Conservation (phyloP, 306 rosid genomes). For the Vigna hirtella region DNA sequence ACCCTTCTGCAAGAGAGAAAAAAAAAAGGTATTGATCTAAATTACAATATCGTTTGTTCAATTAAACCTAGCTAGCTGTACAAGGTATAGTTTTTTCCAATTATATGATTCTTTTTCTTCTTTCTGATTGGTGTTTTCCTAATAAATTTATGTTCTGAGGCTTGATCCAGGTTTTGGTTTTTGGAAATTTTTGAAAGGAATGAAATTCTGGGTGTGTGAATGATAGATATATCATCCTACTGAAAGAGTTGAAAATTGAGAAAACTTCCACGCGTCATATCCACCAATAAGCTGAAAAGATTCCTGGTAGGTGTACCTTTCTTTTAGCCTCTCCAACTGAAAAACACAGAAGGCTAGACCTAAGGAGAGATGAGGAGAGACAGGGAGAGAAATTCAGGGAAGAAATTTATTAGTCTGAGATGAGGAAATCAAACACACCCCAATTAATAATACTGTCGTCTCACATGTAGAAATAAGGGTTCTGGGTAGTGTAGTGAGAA, state of each 20-base stretch:
- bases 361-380: constrained; percentile 31
- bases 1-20: constrained; percentile 37
- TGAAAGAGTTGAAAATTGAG: constrained; percentile 36
- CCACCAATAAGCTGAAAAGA: constrained; percentile 32
- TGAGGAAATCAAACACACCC: constrained; percentile 31
- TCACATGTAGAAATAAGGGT: constrained; percentile 20
- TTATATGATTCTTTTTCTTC: background rate
- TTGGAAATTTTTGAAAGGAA: background rate
- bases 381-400: constrained; percentile 30
- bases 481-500: constrained; percentile 33
- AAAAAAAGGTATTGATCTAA: constrained; percentile 53
- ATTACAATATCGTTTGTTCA: constrained; percentile 39
- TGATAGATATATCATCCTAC: constrained; percentile 10
- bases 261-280: constrained; percentile 30
- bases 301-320: constrained; percentile 31
- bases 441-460: background rate
- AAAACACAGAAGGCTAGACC: constrained; percentile 30
- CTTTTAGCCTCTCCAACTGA: background rate
- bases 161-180: constrained; percentile 38
- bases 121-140: constrained; percentile 35
- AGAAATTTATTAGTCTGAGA: background rate
- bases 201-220: constrained; percentile 28
- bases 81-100: constrained; percentile 40
- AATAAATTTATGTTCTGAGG: constrained; percentile 28
- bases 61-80: constrained; percentile 34